A percentile compares a stretch with the other conserved stretches of the same genome.
phyloP scores from a whole-genome alignment of 148 eudicot genomes.

The Polygonum aviculare region DNA sequence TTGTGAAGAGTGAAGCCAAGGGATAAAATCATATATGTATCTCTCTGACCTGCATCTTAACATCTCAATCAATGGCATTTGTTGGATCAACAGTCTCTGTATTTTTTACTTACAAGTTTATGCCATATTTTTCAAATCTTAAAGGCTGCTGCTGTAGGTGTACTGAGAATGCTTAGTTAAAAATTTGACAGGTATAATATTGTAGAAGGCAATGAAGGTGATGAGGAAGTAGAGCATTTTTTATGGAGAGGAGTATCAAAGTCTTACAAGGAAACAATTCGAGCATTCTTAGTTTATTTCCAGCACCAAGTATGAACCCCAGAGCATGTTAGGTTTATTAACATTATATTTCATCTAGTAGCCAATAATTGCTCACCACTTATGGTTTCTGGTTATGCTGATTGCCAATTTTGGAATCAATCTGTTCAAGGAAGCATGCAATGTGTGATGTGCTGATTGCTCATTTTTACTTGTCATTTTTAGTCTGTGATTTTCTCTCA shows the following conservation, averaged over 20 bases:
- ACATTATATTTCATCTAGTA: neutral
- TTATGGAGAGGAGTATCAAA: slow-evolving; percentile 88
- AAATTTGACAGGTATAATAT: slow-evolving; percentile 66
- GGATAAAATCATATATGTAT: neutral
- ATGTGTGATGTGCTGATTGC: neutral
- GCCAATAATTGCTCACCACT: neutral
- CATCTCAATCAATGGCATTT: neutral
- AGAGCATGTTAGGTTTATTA: neutral
- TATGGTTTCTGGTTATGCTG: neutral
- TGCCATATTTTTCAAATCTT: neutral
- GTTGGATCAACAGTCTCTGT: neutral
- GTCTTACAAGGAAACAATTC: slow-evolving; percentile 88
- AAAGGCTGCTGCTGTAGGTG: slow-evolving; percentile 7
- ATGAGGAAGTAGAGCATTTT: slow-evolving; percentile 47
- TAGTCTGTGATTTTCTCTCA: neutral
- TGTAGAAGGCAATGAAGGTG: slow-evolving; percentile 38
- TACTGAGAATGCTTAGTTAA: slow-evolving; percentile 25
- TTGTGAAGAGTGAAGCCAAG: neutral
- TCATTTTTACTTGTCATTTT: neutral
- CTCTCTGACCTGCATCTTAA: neutral
- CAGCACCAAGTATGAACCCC: slow-evolving; percentile 68
- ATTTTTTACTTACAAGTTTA: neutral
- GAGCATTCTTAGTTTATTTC: slow-evolving; percentile 78
- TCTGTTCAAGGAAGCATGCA: slow-evolving; percentile 2
- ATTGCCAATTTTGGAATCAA: neutral